A percentile compares a stretch with the other conserved stretches of the same genome.
Conservation (phyloP, 768 basidiomycete species). For the Leucogyrophana mollusca region DNA sequence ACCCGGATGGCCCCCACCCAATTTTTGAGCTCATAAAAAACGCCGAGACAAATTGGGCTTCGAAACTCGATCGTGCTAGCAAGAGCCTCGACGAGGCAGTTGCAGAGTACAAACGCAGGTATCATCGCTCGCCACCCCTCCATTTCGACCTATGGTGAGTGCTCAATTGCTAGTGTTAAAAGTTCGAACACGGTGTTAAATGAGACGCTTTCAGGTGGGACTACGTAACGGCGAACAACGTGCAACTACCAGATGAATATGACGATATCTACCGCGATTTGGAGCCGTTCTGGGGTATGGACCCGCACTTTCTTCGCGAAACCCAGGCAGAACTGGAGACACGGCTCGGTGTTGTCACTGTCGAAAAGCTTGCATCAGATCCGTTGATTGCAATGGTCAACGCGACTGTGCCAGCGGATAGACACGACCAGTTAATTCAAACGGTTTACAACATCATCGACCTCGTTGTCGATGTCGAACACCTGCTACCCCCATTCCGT, state of each 20-base stretch:
- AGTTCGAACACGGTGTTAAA: background rate
- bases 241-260: constrained; percentile 46
- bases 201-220: constrained; percentile 34
- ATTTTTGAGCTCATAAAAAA: constrained; percentile 40
- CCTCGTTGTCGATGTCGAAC: constrained; percentile 25
- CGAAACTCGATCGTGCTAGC: constrained; percentile 33
- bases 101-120: constrained; percentile 35
- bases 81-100: constrained; percentile 36
- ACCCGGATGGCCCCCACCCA: constrained; percentile 38
- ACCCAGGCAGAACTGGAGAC: constrained; percentile 21
- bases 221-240: constrained; percentile 36
- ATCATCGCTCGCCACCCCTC: constrained; percentile 33
- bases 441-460: constrained; percentile 14
- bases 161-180: background rate
- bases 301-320: constrained; percentile 23
- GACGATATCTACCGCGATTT: constrained; percentile 42
- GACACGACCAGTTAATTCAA: background rate
- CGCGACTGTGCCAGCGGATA: constrained; percentile 9
- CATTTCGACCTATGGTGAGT: constrained; percentile 45
- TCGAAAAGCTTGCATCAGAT: constrained; percentile 17
- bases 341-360: constrained; percentile 11
- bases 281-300: constrained; percentile 36
- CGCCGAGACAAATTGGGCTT: constrained; percentile 36
- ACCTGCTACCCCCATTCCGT: constrained; percentile 30
- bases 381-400: constrained; percentile 14